phyloP scores from a whole-genome alignment of 805 yeast species.

The Metschnikowia lachancei region DNA sequence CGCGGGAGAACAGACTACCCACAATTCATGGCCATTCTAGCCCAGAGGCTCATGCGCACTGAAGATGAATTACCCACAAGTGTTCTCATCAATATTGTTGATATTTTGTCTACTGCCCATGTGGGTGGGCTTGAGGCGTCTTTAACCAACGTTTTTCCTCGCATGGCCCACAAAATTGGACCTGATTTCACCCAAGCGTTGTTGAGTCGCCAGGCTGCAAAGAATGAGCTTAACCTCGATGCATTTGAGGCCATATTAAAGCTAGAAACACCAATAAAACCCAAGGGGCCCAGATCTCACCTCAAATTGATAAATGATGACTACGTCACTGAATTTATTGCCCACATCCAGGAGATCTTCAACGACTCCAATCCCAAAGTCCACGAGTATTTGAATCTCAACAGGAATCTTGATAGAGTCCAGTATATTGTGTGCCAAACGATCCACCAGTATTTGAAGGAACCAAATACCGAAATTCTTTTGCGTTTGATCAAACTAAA shows the following conservation, averaged over 20 bases:
- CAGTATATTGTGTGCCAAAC: constrained; percentile 3
- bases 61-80: constrained; percentile 16
- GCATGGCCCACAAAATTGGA: constrained; percentile 1
- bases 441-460: constrained; percentile 1
- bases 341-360: constrained; percentile 31
- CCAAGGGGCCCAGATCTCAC: background rate
- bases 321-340: constrained; percentile 22
- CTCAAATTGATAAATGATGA: constrained; percentile 20
- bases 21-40: constrained; percentile 27
- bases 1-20: constrained; percentile 22
- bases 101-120: constrained; percentile 23
- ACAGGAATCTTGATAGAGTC: constrained; percentile 23
- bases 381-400: constrained; percentile 36
- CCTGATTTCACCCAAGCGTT: constrained; percentile 21
- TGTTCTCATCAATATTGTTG: constrained; percentile 27
- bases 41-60: constrained; percentile 20
- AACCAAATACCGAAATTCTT: constrained; percentile 4
- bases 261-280: too few species aligned
- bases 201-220: constrained; percentile 12
- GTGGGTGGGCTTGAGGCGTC: constrained; percentile 10
- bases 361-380: constrained; percentile 27
- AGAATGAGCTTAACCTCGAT: constrained; percentile 14
- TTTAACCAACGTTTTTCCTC: constrained; percentile 12
- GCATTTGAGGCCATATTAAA: constrained; percentile 18
- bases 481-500: constrained; percentile 24